These are phyloP conservation scores for Synchytrium microbalum DNA, from an alignment of 371 early-diverging fungal species.

Conservation along the genomic window DNA sequence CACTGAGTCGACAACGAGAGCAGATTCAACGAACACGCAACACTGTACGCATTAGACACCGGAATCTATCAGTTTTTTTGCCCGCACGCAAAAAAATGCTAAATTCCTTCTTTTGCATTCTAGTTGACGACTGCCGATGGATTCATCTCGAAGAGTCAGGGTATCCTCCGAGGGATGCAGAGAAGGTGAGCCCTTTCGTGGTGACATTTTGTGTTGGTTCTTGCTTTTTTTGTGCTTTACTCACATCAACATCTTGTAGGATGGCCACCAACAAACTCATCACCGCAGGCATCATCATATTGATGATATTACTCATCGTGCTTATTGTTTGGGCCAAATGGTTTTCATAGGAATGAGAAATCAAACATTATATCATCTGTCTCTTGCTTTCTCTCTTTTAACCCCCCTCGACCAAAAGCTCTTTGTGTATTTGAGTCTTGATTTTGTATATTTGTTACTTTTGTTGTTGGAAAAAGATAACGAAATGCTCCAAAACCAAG, in stretches of 20 bases:
- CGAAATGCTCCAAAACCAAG: too few relatives aligned
- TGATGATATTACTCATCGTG: constrained; percentile 72
- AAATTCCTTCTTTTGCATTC: too few relatives aligned
- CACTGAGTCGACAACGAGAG: constrained; percentile 79
- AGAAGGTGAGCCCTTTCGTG: constrained; percentile 55
- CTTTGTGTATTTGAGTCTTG: too few relatives aligned
- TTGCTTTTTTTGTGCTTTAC: background rate
- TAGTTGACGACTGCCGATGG: constrained; percentile 76
- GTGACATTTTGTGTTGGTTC: background rate
- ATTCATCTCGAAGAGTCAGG: constrained; percentile 78
- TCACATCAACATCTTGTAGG: constrained; percentile 32
- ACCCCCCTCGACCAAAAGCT: too few relatives aligned
- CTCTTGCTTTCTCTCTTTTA: too few relatives aligned
- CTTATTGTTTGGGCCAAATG: constrained; percentile 73
- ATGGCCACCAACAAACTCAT: constrained; percentile 84
- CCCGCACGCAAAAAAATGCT: background rate
- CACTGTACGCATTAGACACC: constrained; percentile 46
- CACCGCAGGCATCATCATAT: constrained; percentile 73
- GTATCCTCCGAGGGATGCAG: constrained; percentile 85
- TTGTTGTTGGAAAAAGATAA: too few relatives aligned
- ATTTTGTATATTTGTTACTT: too few relatives aligned
- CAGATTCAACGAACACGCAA: constrained; percentile 80
- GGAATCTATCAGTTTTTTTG: background rate
- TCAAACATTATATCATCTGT: too few relatives aligned
- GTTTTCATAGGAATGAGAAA: constrained; percentile 15